Evolutionary conservation across 176 grass and related monocot species (phyloP), one percentile per base, ranked within the genome.

Genomic region (Avena sativa): DNA sequence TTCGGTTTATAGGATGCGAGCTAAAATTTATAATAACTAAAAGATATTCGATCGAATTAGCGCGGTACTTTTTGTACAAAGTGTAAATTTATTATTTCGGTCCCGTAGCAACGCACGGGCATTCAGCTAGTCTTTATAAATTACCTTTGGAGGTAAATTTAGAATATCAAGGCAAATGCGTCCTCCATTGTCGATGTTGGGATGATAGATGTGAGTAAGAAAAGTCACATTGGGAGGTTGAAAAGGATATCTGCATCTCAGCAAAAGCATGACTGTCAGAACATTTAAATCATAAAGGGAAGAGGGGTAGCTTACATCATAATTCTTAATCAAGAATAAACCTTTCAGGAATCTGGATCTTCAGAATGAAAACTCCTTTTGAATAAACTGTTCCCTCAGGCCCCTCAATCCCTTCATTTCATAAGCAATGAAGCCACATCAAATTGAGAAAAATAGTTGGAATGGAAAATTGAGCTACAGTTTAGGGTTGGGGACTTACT

Each of bases 91-190:
- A 23, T 23, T 23, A 23, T 23, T 23, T 23, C 23, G 23, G 23
- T 23, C 23, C 23, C 23, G 23, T 23, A 23, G 23, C 23, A 23
- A 23, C 23, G 23, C 23, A 23, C 23, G 23, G 23, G 23, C 23
- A 23, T 23, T 23, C 23, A 23, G 23, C 23, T 23, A 23, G 23
- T 23, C 69, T 2, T 25, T 52, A 60, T 51, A 3, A 81, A 77
- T 57, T 82, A 98, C 96, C 93, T 94, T 98, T 79, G 96, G 96
- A 46, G 93, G 96, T 76, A 98, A 85, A 86, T 98, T 98, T 34
- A 98, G 91, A 91, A 98, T 98, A 89, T 94, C 93, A 88, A 95
- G 96, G 80, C 96, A 98, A 83, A 98, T 93, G 26, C 93, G 91
- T 17, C 96, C 93, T 85, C 91, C 96, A 53, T 91, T 95, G 80